Conservation (phyloP, 495 filamentous ascomycete species). For the Penicillium ucsense region DNA sequence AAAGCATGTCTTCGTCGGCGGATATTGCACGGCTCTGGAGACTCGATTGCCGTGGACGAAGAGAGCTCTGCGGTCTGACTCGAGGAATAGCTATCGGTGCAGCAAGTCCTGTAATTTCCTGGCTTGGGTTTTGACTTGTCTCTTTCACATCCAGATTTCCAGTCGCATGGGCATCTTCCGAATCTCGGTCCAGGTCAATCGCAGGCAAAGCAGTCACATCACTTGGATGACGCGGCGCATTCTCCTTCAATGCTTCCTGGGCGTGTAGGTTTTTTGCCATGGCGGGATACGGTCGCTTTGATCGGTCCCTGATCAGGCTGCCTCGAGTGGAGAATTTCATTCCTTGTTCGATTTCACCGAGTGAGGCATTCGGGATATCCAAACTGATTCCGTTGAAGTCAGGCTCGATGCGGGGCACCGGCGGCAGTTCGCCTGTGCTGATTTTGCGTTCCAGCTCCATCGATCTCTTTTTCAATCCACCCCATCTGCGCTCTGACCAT, state of each 20-base stretch:
- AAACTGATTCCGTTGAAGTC: slow-evolving; percentile 45
- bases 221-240: background rate
- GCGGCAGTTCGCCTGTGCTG: slow-evolving; percentile 21
- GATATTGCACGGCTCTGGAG: slow-evolving; percentile 40
- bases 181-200: background rate
- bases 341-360: slow-evolving; percentile 43
- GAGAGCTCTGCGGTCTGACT: slow-evolving; percentile 22
- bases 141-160: no score
- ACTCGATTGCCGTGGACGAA: slow-evolving; percentile 27
- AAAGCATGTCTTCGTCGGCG: slow-evolving; percentile 74
- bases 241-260: slow-evolving; percentile 1
- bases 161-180: no score
- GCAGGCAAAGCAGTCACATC: slow-evolving; percentile 1
- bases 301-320: slow-evolving; percentile 29
- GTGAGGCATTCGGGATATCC: slow-evolving; percentile 44
- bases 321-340: slow-evolving; percentile 51
- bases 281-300: slow-evolving; percentile 13
- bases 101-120: slow-evolving; percentile 13
- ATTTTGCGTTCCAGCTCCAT: slow-evolving; percentile 25
- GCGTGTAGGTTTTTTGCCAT: slow-evolving; percentile 9
- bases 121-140: background rate
- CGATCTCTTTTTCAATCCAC: slow-evolving; percentile 28
- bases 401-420: slow-evolving; percentile 26
- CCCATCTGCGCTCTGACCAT: slow-evolving; percentile 40
- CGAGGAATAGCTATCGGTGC: slow-evolving; percentile 29